Percentiles rank a stretch among this genome's conserved stretches.
Evolutionary conservation across 371 early-diverging fungal genomes (phyloP).

Genomic region (Parasitella parasitica): DNA sequence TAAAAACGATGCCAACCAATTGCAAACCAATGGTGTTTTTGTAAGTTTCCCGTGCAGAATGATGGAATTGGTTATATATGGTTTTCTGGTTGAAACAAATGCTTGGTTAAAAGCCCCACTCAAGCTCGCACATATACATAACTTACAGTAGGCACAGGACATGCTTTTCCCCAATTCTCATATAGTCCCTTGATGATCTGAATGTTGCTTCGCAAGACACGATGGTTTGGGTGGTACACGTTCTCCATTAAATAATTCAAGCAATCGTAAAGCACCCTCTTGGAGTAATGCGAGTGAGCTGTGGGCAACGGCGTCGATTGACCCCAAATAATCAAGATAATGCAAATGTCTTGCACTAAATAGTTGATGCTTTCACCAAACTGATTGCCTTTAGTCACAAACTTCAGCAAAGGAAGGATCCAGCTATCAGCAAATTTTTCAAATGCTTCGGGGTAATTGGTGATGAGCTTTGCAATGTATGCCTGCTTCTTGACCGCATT

Average conservation of each 20-base stretch:
- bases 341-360: conserved; percentile 64
- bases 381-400: conserved; percentile 48
- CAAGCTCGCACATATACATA: neutral
- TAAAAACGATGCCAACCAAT: conserved; percentile 49
- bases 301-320: conserved; percentile 22
- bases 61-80: conserved; percentile 43
- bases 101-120: neutral
- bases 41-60: conserved; percentile 21
- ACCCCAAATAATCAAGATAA: conserved; percentile 62
- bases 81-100: conserved; percentile 30
- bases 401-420: conserved; percentile 58
- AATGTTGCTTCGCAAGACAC: conserved; percentile 51
- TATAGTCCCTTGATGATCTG: conserved; percentile 57
- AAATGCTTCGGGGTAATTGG: conserved; percentile 62
- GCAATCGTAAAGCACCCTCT: neutral
- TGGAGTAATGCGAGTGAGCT: conserved; percentile 13
- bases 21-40: conserved; percentile 54
- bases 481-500: conserved; percentile 51
- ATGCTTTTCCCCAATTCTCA: conserved; percentile 56
- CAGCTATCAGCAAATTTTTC: conserved; percentile 57
- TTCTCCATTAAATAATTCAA: conserved; percentile 53
- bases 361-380: conserved; percentile 73
- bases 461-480: conserved; percentile 61
- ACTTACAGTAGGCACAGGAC: conserved; percentile 65
- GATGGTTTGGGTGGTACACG: conserved; percentile 43